These are phyloP conservation scores for Colletotrichum spinosum DNA, from an alignment of 2,329 filamentous ascomycete genomes.

Conservation along the genomic window DNA sequence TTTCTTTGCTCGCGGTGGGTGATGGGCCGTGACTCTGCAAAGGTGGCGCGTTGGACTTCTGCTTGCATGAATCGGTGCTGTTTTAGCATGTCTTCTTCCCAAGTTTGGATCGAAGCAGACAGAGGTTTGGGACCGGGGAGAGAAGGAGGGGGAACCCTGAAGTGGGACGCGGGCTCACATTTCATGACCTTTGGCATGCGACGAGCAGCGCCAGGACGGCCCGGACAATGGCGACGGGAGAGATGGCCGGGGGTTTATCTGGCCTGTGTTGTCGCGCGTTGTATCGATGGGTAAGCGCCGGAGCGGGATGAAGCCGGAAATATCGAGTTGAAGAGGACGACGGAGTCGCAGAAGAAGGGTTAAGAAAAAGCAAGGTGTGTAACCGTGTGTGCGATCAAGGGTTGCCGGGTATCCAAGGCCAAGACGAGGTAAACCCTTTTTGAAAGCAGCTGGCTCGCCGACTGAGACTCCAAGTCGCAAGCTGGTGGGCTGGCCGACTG, in stretches of 20 bases:
- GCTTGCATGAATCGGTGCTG: slow-evolving; percentile 38
- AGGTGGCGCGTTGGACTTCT: slow-evolving; percentile 34
- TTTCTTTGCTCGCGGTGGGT: slow-evolving; percentile 1
- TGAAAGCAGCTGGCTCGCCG: background rate
- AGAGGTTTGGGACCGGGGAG: slow-evolving; percentile 19
- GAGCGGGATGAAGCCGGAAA: slow-evolving; percentile 15
- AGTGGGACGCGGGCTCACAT: slow-evolving; percentile 19
- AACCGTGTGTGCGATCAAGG: slow-evolving; percentile 21
- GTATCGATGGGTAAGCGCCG: slow-evolving; percentile 17
- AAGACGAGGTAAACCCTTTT: slow-evolving; percentile 15
- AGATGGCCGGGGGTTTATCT: background rate
- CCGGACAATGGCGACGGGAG: background rate
- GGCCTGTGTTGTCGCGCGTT: background rate
- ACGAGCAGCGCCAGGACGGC: background rate
- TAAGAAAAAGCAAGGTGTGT: slow-evolving; percentile 21
- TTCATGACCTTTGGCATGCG: slow-evolving; percentile 15
- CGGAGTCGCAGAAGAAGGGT: slow-evolving; percentile 10
- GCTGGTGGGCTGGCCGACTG: slow-evolving; percentile 11
- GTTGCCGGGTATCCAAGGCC: slow-evolving; percentile 25
- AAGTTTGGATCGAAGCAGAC: slow-evolving; percentile 34
- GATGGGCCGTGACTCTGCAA: slow-evolving; percentile 16
- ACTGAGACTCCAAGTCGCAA: background rate
- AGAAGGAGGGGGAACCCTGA: slow-evolving; percentile 25
- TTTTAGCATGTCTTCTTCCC: slow-evolving; percentile 38
- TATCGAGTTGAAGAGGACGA: slow-evolving; percentile 2